Evolutionary conservation across 805 yeast genomes (phyloP).

Genomic region (Ogataea trehaloabstinens): DNA sequence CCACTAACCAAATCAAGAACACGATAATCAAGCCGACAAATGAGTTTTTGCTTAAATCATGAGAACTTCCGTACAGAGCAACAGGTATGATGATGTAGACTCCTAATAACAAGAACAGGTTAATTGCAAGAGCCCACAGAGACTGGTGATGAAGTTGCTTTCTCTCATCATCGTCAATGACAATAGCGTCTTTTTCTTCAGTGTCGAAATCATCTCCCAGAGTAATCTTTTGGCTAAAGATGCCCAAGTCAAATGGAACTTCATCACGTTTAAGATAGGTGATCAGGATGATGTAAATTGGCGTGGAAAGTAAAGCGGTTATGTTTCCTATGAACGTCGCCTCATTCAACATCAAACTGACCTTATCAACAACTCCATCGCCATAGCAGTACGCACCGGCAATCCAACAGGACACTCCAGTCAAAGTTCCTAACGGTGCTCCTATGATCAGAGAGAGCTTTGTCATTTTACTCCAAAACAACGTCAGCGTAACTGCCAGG

Average conservation of each 20-base stretch:
- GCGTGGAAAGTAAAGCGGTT: constrained; percentile 35
- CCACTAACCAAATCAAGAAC: constrained; percentile 37
- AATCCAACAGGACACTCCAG: constrained; percentile 50
- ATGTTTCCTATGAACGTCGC: constrained; percentile 38
- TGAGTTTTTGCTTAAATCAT: constrained; percentile 34
- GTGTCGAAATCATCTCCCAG: constrained; percentile 36
- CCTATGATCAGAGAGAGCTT: constrained; percentile 38
- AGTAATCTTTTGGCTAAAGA: constrained; percentile 24
- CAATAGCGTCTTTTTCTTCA: constrained; percentile 30
- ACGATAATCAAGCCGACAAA: constrained; percentile 38
- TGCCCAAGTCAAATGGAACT: constrained; percentile 27
- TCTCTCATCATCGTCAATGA: constrained; percentile 20
- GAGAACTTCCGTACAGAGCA: constrained; percentile 34
- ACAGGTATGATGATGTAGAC: constrained; percentile 33
- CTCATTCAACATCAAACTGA: constrained; percentile 43
- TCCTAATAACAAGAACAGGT: constrained; percentile 30
- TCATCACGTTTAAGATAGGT: constrained; percentile 26
- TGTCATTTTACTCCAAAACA: constrained; percentile 39
- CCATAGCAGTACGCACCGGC: constrained; percentile 42
- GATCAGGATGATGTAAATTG: constrained; percentile 27
- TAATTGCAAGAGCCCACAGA: constrained; percentile 39
- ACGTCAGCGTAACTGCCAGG: constrained; percentile 42
- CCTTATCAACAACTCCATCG: constrained; percentile 42
- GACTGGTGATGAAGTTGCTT: constrained; percentile 34
- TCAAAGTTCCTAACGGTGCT: constrained; percentile 49